Percentiles rank a stretch among this genome's conserved stretches.
Conservation (phyloP, 2,329 filamentous ascomycete genomes). For the Fusarium fracticaudum region DNA sequence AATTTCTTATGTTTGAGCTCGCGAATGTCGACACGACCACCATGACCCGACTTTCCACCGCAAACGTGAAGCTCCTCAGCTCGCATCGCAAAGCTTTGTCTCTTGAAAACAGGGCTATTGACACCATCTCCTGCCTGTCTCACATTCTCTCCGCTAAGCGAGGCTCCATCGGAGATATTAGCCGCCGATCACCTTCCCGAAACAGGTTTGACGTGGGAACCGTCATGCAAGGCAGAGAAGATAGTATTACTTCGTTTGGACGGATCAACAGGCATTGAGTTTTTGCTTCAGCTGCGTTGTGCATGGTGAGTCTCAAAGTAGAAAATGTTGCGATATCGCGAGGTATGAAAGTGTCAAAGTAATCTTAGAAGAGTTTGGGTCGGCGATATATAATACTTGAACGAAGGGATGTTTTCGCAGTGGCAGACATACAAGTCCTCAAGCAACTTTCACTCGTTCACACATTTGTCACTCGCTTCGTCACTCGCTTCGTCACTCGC, state of each 20-base stretch:
- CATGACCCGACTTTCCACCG: not conserved
- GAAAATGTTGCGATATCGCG: accelerated
- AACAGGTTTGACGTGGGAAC: not conserved
- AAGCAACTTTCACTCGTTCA: not conserved
- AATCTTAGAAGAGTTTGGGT: accelerated
- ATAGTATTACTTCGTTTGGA: not conserved
- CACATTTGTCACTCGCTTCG: not conserved
- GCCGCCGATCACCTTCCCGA: not conserved
- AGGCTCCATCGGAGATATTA: not conserved
- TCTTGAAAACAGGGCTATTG: not conserved
- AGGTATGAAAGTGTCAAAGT: not conserved
- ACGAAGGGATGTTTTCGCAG: accelerated
- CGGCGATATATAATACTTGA: not conserved
- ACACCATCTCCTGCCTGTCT: not conserved
- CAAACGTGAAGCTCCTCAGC: not conserved
- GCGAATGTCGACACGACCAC: not conserved
- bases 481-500: not conserved
- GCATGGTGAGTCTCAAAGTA: not conserved
- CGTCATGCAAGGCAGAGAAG: not conserved
- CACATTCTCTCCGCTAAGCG: not conserved
- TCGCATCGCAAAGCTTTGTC: not conserved
- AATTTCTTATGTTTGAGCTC: not conserved
- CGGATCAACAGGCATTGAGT: not conserved
- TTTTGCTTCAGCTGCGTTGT: not conserved
- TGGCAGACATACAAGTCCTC: not conserved